Base-by-base conservation (phyloP, 2,329 filamentous ascomycete genomes). In the Aspergillus ruber region DNA sequence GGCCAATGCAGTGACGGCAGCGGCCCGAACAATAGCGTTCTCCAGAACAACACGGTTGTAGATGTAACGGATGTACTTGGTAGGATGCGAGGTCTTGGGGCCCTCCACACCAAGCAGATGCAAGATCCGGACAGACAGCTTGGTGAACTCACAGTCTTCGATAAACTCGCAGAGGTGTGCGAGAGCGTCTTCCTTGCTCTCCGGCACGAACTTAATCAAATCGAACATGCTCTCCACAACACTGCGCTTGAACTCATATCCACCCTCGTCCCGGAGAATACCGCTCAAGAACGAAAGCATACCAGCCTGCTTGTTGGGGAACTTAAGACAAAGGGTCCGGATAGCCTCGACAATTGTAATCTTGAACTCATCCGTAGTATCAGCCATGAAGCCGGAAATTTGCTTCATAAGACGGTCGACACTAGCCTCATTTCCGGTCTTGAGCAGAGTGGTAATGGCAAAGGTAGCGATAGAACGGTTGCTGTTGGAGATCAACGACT, bases 141-240 rank as follows among this genome's bases (percentile, higher is more conserved):
- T 98, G 23, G 93, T 96, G 70, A 97, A 98, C 67, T 98, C 93
- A 74, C 93, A 98, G 68, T 98, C 93, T 71, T 98, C 93, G 56
- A 98, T 98, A 66, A 98, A 98, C 67, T 98, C 93, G 74, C 93
- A 97, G 18, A 98, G 82, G 64, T 97, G 93, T 12, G 91, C 88
- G 43, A 98, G 82, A 15, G 93, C 74, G 56, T 86, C 83, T 67
- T 86, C 82, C 63, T 83, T 83, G 61, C 81, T 83, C 50, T 96
- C 93, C 1, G 93, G 93, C 3, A 98, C 91, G 62, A 98, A 98
- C 70, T 97, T 96, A 76, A 98, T 97, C 47, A 98, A 76, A 62
- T 98, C 93, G 64, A 98, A 97, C 84, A 98, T 97, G 78, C 90
- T 95, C 76, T 98, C 93, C 17, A 98, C 91, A 9, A 98, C 91